phyloP scores from a whole-genome alignment of 1,139 yeast genomes.

The Candida sp. region DNA sequence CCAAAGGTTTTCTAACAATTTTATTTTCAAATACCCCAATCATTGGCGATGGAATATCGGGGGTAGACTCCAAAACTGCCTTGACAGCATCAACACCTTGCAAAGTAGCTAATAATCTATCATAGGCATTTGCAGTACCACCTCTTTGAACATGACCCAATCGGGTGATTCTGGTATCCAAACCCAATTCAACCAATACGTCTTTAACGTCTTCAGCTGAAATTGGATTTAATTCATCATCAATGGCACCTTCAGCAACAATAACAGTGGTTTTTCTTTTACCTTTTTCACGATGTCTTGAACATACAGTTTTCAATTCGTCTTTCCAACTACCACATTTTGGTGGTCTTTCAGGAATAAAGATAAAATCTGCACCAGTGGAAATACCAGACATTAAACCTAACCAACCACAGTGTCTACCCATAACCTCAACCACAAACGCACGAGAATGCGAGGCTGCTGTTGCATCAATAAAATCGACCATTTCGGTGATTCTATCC shows the following conservation, averaged over 20 bases:
- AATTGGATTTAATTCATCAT: constrained; percentile 76
- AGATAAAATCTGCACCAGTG: constrained; percentile 90
- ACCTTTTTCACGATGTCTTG: constrained; percentile 81
- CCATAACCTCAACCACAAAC: constrained; percentile 98
- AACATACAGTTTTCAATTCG: constrained; percentile 66
- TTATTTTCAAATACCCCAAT: constrained; percentile 88
- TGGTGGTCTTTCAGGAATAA: constrained; percentile 91
- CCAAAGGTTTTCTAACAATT: constrained; percentile 76
- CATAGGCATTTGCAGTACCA: constrained; percentile 95
- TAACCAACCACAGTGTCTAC: constrained; percentile 99
- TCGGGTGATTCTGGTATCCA: constrained; percentile 93
- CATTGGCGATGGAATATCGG: constrained; percentile 93
- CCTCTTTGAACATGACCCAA: constrained; percentile 99
- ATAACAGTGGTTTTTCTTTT: constrained; percentile 93
- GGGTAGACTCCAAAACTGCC: constrained; percentile 85
- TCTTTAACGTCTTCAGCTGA: constrained; percentile 76
- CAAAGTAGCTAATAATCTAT: constrained; percentile 83
- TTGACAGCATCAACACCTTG: constrained; percentile 98
- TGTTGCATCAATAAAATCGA: constrained; percentile 95
- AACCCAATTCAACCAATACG: constrained; percentile 75
- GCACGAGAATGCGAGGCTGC: constrained; percentile 98
- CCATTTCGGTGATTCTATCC: constrained; percentile 89
- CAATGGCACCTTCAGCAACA: constrained; percentile 97
- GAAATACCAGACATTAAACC: constrained; percentile 96
- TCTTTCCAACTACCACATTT: constrained; percentile 66